These are phyloP conservation scores for Physcomitrellopsis africana DNA, from an alignment of 225 moss, liverwort and hornwort species.

Conservation along the genomic window DNA sequence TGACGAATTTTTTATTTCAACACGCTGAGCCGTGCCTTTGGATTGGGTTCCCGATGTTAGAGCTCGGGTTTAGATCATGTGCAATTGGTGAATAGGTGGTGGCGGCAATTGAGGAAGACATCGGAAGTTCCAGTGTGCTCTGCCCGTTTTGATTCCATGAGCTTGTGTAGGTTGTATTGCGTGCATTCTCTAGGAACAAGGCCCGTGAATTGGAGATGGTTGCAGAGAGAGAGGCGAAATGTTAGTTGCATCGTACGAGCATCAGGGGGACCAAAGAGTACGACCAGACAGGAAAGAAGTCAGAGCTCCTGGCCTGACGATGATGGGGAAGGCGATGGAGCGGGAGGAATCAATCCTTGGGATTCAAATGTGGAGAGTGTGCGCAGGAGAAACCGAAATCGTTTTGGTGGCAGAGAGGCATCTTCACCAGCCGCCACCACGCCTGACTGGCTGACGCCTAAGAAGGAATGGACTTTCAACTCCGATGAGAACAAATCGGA, in stretches of 20 bases:
- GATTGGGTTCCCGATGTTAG: slow-evolving; percentile 17
- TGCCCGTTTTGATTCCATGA: slow-evolving; percentile 43
- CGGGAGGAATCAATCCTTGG: slow-evolving; percentile 44
- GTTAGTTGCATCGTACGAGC: slow-evolving; percentile 30
- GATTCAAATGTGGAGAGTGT: slow-evolving; percentile 66
- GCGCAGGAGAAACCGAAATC: slow-evolving; percentile 48
- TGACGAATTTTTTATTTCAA: not conserved
- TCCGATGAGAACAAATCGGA: slow-evolving; percentile 31
- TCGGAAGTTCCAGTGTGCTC: slow-evolving; percentile 17
- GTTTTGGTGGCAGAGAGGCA: slow-evolving; percentile 29
- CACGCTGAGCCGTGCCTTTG: slow-evolving; percentile 15
- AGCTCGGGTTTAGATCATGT: slow-evolving; percentile 35
- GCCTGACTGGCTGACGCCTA: slow-evolving; percentile 56
- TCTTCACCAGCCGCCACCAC: slow-evolving; percentile 37
- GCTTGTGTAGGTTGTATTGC: slow-evolving; percentile 47
- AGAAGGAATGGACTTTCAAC: slow-evolving; percentile 63
- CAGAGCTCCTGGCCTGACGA: slow-evolving; percentile 48
- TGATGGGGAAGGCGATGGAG: slow-evolving; percentile 37
- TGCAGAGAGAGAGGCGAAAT: slow-evolving; percentile 30
- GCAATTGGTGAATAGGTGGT: slow-evolving; percentile 28
- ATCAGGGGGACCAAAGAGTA: slow-evolving; percentile 43
- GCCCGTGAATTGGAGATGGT: slow-evolving; percentile 38
- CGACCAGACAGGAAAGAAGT: slow-evolving; percentile 35
- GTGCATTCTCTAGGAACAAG: slow-evolving; percentile 33
- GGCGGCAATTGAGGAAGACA: slow-evolving; percentile 11